These are phyloP conservation scores for Fusarium torulosum DNA, from an alignment of 2,329 filamentous ascomycete species.

Conservation along the genomic window DNA sequence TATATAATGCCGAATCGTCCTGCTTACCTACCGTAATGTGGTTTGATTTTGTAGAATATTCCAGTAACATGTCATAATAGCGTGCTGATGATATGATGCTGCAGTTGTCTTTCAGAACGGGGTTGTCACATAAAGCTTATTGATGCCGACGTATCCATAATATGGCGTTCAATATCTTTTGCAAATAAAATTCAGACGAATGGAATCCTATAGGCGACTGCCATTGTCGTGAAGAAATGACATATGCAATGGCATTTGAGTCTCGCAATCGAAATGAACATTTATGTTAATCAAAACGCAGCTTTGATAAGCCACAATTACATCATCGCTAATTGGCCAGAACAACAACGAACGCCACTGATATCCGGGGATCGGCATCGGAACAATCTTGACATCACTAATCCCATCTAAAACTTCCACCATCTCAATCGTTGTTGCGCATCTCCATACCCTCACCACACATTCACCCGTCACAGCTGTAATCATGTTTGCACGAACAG, in stretches of 20 bases:
- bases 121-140: too few species aligned
- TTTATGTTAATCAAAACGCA: too few species aligned
- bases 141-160: too few species aligned
- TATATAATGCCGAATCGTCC: not conserved
- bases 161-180: too few species aligned
- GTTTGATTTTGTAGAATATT: not conserved
- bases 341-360: slow-evolving; percentile 24
- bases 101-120: not conserved
- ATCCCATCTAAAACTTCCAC: slow-evolving; percentile 36
- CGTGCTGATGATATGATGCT: not conserved
- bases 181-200: too few species aligned
- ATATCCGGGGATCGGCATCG: slow-evolving; percentile 34
- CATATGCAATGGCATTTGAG: too few species aligned
- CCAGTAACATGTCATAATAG: not conserved
- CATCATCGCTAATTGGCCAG: slow-evolving; percentile 38
- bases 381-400: slow-evolving; percentile 48
- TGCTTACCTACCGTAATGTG: not conserved
- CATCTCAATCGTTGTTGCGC: slow-evolving; percentile 20
- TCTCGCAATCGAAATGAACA: too few species aligned
- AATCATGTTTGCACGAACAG: slow-evolving; percentile 49
- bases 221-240: too few species aligned
- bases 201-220: too few species aligned
- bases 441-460: slow-evolving; percentile 22
- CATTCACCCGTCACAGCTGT: slow-evolving; percentile 24
- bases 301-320: slow-evolving; percentile 22